Base-by-base conservation (phyloP, 139 green algal genomes). In the Eudorina sp. region DNA sequence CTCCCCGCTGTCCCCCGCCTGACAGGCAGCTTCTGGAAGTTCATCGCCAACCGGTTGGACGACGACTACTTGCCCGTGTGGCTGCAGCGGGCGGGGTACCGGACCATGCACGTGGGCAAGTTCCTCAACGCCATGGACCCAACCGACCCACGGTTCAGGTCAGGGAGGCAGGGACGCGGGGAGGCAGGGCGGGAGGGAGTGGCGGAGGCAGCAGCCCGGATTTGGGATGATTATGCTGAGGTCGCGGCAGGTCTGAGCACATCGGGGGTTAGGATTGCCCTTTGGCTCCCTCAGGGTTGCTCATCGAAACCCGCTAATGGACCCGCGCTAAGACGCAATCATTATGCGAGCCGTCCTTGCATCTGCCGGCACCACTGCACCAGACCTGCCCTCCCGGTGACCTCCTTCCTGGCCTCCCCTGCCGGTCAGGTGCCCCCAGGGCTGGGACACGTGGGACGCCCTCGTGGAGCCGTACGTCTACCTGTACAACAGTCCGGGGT, bases 401-500 rank as follows among this genome's bases (percentile, higher is more conserved):
- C n/a, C n/a, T n/a, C n/a, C n/a, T n/a, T n/a, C n/a, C n/a, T n/a
- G n/a, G n/a, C n/a, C n/a, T n/a, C 55, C 11, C 19, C 55, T n/a
- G 55, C 19, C 18, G 19, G 9, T n/a, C 78, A 62, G 80, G 43
- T 86, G 80, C n/a, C 80, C 80, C 19, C 14, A 23, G n/a, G 43
- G 80, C 62, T 86, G 60, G 60, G 21, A 36, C 43, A 11, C 19
- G 41, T 51, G 29, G 60, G 80, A 86, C 43, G 80, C 80, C 16
- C 80, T 86, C 53, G 62, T 77, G 43, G 80, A 86, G 80, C 80
- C 80, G 43, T 77, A 77, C 62, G 43, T 66, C 25, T 86, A 86
- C 80, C 2, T 66, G 29, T 86, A 86, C 80, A 36, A 51, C 80
- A 62, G 0, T 0, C 60, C 60, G 38, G 62, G n/a, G 38, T 86